phyloP scores from a whole-genome alignment of 1,284 basidiomycete genomes.

The Bjerkandera adusta region DNA sequence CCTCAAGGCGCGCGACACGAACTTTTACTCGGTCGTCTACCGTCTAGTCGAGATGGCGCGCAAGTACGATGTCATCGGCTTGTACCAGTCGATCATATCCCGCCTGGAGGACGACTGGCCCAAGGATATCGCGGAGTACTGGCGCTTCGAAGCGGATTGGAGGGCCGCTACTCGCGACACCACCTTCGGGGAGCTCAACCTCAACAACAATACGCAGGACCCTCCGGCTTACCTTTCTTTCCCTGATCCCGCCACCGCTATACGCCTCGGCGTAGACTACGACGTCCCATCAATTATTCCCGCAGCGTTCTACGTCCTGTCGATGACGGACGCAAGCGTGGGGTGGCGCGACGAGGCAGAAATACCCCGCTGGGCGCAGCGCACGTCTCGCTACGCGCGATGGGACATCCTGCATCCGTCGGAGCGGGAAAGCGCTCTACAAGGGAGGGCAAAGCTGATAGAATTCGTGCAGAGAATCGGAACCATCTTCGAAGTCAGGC shows the following conservation, averaged over 20 bases:
- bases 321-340: not conserved
- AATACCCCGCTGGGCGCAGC: too few relatives aligned
- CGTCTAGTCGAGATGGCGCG: not conserved
- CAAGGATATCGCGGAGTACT: not conserved
- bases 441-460: too few relatives aligned
- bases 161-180: too few relatives aligned
- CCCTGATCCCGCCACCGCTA: slow-evolving; percentile 5
- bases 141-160: not conserved
- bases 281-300: slow-evolving; percentile 5
- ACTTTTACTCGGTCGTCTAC: not conserved
- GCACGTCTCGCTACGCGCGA: too few relatives aligned
- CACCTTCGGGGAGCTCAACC: too few relatives aligned
- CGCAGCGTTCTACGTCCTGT: slow-evolving; percentile 3
- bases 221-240: not conserved
- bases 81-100: not conserved
- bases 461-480: too few relatives aligned
- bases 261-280: slow-evolving; percentile 6
- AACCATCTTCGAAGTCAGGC: too few relatives aligned
- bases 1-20: not conserved
- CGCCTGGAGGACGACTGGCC: slow-evolving; percentile 5
- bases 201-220: too few relatives aligned
- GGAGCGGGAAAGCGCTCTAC: too few relatives aligned
- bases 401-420: too few relatives aligned
- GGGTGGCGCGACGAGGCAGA: too few relatives aligned
- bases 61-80: slow-evolving; percentile 4